A percentile compares a stretch with the other conserved stretches of the same genome.
Evolutionary conservation across 345 rosid genomes (phyloP).

Genomic region (Corymbia maculata): DNA sequence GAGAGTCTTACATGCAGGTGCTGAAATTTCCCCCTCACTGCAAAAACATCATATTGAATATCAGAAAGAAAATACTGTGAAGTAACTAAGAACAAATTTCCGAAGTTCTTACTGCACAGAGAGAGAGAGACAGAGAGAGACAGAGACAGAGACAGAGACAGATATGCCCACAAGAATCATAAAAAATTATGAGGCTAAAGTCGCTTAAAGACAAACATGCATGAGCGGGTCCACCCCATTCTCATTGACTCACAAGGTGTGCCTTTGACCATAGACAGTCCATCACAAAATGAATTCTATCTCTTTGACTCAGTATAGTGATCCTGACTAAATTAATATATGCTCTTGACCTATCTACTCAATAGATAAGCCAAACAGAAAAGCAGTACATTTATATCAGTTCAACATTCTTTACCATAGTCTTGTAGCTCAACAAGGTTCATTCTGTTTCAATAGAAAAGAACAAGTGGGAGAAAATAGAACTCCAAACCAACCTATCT

Average conservation of each 20-base stretch:
- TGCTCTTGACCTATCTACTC: not conserved
- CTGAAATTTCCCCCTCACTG: slow-evolving; percentile 83
- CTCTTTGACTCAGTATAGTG: not conserved
- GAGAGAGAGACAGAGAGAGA: not conserved
- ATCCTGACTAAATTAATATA: not conserved
- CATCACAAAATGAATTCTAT: not conserved
- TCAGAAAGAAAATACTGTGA: not conserved
- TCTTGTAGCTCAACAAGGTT: not conserved
- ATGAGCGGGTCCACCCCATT: not conserved
- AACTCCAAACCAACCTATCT: not conserved
- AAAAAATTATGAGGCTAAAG: not conserved
- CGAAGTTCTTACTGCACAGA: not conserved
- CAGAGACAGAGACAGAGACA: not conserved
- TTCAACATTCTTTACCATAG: not conserved
- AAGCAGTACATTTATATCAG: not conserved
- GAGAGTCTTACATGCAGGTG: slow-evolving; percentile 65
- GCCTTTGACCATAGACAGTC: not conserved
- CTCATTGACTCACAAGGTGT: not conserved
- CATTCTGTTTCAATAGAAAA: not conserved
- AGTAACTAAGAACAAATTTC: not conserved
- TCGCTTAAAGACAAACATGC: not conserved
- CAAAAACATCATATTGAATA: not conserved
- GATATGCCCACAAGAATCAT: not conserved
- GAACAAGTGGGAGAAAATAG: not conserved
- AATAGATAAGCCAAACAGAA: not conserved